These are phyloP conservation scores for Populus hybrid DNA, from an alignment of 441 rosid genomes.

Conservation along the genomic window DNA sequence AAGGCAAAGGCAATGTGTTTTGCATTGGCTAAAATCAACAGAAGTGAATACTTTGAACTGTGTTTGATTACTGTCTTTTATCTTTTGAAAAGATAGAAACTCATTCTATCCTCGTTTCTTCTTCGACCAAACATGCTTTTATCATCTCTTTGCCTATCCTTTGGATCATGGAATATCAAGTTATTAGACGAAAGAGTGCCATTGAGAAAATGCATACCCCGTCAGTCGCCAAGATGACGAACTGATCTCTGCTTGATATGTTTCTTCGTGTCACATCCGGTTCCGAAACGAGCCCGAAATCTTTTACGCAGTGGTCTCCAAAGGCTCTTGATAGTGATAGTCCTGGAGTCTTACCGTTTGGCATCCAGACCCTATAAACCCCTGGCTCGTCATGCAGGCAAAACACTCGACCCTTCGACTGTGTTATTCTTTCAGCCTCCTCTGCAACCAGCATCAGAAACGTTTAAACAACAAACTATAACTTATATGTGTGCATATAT, in stretches of 20 bases:
- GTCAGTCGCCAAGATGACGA: conserved; percentile 79
- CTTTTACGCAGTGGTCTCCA: conserved; percentile 88
- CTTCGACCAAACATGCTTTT: too few relatives aligned
- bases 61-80: too few relatives aligned
- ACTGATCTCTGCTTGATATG: conserved; percentile 60
- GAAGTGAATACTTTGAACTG: too few relatives aligned
- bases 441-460: conserved; percentile 35
- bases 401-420: conserved; percentile 61
- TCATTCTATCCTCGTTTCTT: too few relatives aligned
- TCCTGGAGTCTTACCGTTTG: conserved; percentile 59
- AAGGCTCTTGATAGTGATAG: conserved; percentile 86
- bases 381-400: conserved; percentile 83
- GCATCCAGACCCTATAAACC: conserved; percentile 75
- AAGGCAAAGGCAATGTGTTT: too few relatives aligned
- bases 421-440: conserved; percentile 77
- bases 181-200: not conserved
- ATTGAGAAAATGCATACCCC: conserved; percentile 44
- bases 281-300: conserved; percentile 74
- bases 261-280: conserved; percentile 69
- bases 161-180: too few relatives aligned
- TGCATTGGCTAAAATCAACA: too few relatives aligned
- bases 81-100: too few relatives aligned
- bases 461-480: too few relatives aligned
- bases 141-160: too few relatives aligned
- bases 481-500: too few relatives aligned